Percentiles rank a stretch among this genome's conserved stretches.
These are phyloP conservation scores for Leucogyrophana mollusca DNA, from an alignment of 768 basidiomycete genomes.

Conservation along the genomic window DNA sequence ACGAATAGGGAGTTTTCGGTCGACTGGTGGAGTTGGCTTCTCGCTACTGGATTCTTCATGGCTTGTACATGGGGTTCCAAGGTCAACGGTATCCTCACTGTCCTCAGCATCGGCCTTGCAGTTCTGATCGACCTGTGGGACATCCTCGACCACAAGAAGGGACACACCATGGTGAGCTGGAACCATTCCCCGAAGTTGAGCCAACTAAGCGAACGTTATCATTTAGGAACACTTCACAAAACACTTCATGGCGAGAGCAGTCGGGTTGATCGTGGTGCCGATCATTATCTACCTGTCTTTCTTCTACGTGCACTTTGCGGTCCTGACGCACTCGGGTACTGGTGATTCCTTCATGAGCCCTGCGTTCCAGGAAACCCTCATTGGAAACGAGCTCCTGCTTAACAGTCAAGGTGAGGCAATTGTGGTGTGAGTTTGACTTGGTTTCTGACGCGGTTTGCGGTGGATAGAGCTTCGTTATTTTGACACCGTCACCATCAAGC, in stretches of 20 bases:
- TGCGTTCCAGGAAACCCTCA: constrained; percentile 93
- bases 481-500: constrained; percentile 83
- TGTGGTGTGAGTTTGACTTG: neutral
- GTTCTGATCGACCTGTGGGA: constrained; percentile 95
- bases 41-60: constrained; percentile 89
- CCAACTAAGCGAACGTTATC: neutral
- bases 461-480: constrained; percentile 91
- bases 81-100: constrained; percentile 94
- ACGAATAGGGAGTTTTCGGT: constrained; percentile 73
- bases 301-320: constrained; percentile 93
- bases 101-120: constrained; percentile 83
- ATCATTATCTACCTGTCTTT: constrained; percentile 89
- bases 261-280: constrained; percentile 87
- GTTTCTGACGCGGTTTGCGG: constrained; percentile 5
- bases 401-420: constrained; percentile 78
- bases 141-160: constrained; percentile 80
- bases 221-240: constrained; percentile 81
- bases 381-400: constrained; percentile 87
- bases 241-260: constrained; percentile 83
- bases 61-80: constrained; percentile 97
- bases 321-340: constrained; percentile 85
- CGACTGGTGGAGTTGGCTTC: constrained; percentile 95
- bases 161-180: constrained; percentile 68
- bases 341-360: constrained; percentile 98
- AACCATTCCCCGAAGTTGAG: neutral